Conservation (phyloP, 176 grass and related monocot genomes). For the Triticum timopheevii region DNA sequence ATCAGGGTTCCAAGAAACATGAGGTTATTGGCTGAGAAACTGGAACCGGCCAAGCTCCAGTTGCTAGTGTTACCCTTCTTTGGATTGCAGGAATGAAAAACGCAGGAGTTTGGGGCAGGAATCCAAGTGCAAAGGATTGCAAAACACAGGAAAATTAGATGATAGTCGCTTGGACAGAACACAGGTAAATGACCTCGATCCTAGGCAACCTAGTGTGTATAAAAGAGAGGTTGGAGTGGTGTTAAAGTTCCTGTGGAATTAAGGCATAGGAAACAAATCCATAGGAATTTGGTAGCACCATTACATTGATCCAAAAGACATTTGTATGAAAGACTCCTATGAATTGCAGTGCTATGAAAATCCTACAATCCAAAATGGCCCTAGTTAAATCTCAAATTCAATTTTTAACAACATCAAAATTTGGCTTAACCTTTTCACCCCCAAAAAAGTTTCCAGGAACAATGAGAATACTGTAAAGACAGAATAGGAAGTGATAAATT, state of each 20-base stretch:
- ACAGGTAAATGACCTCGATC: neutral
- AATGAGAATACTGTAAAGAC: neutral
- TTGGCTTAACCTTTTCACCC: neutral
- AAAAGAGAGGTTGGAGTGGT: neutral
- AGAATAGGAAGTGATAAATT: neutral
- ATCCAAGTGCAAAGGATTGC: neutral
- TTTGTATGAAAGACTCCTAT: neutral
- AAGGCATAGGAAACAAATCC: neutral
- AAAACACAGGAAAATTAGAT: neutral
- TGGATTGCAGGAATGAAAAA: neutral
- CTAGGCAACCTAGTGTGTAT: neutral
- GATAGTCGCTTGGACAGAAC: neutral
- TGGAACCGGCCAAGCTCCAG: neutral
- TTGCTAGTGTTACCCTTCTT: neutral
- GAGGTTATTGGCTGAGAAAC: neutral
- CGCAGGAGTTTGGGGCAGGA: neutral
- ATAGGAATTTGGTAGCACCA: neutral
- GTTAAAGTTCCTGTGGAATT: neutral
- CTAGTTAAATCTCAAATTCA: neutral
- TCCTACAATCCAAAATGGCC: slow-evolving; percentile 1
- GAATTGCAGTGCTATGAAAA: neutral
- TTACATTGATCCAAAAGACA: neutral
- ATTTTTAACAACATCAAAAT: neutral
- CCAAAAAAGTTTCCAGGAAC: neutral
- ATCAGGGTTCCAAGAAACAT: neutral